Conservation (phyloP, 495 filamentous ascomycete species). For the Penicillium arizonense region DNA sequence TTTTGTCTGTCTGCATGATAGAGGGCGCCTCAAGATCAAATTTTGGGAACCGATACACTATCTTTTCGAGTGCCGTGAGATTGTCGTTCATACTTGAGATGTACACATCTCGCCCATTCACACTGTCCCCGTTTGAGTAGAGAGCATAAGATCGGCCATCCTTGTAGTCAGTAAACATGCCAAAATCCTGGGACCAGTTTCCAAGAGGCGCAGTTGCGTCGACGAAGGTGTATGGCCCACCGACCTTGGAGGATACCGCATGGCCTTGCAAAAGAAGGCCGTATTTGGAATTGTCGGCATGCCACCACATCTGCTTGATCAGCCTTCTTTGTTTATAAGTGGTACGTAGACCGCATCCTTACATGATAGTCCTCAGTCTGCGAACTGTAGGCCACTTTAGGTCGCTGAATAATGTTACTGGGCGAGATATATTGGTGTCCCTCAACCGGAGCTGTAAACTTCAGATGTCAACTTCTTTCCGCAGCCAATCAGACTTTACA, state of each 20-base stretch:
- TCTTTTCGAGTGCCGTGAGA: conserved; percentile 18
- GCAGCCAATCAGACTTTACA: too few species aligned
- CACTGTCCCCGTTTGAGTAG: conserved; percentile 25
- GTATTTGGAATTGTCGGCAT: conserved; percentile 28
- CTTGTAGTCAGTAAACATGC: conserved; percentile 26
- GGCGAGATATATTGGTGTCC: conserved; percentile 24
- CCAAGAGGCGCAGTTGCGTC: conserved; percentile 26
- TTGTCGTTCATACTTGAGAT: conserved; percentile 18
- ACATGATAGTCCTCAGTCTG: conserved; percentile 25
- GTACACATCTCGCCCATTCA: conserved; percentile 24
- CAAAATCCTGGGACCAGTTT: conserved; percentile 31
- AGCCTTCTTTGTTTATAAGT: neutral
- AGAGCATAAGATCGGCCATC: conserved; percentile 22
- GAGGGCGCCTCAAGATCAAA: conserved; percentile 27
- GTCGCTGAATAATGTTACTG: conserved; percentile 23
- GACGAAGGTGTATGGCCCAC: conserved; percentile 24
- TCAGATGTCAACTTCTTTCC: neutral
- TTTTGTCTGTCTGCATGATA: conserved; percentile 24
- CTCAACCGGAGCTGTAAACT: conserved; percentile 15
- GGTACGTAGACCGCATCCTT: neutral
- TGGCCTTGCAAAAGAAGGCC: conserved; percentile 25
- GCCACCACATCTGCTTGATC: conserved; percentile 25
- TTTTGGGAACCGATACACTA: conserved; percentile 22
- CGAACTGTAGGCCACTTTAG: conserved; percentile 25
- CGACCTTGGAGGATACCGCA: conserved; percentile 16